Percentiles rank a stretch among this genome's conserved stretches.
phyloP scores from a whole-genome alignment of 345 rosid genomes.

The Dipteronia sinensis region DNA sequence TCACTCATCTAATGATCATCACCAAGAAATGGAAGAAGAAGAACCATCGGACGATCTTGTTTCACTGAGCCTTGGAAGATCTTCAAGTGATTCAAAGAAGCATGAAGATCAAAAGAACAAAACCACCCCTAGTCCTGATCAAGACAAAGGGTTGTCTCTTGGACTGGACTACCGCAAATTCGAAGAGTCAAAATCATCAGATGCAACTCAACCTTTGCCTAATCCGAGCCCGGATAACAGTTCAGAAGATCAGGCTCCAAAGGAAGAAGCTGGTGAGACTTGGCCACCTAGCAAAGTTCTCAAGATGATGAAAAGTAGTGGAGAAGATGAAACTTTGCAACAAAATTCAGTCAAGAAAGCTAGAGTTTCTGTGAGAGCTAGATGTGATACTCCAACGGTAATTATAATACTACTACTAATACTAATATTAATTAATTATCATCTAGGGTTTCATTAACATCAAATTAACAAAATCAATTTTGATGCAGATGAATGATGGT shows the following conservation, averaged over 20 bases:
- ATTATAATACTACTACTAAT: slow-evolving; percentile 4
- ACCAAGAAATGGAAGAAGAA: slow-evolving; percentile 22
- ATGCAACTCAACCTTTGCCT: slow-evolving; percentile 29
- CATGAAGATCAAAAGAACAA: slow-evolving; percentile 32
- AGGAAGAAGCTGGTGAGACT: slow-evolving; percentile 48
- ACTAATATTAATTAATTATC: no score
- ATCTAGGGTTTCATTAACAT: neutral
- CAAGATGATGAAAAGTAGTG: slow-evolving; percentile 38
- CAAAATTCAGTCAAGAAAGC: slow-evolving; percentile 73
- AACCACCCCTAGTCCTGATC: slow-evolving; percentile 11
- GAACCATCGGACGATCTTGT: slow-evolving; percentile 53
- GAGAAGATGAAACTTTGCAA: slow-evolving; percentile 53
- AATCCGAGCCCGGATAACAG: slow-evolving; percentile 36
- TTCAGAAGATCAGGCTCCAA: slow-evolving; percentile 30
- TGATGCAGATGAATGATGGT: slow-evolving; percentile 81
- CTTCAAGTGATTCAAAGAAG: slow-evolving; percentile 36
- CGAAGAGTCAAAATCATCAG: slow-evolving; percentile 35
- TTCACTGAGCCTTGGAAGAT: slow-evolving; percentile 73
- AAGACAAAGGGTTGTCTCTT: slow-evolving; percentile 36
- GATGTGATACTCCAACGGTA: slow-evolving; percentile 90
- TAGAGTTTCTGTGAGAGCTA: slow-evolving; percentile 87
- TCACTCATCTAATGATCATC: neutral
- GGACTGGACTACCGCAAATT: slow-evolving; percentile 56
- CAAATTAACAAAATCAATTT: neutral
- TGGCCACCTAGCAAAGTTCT: slow-evolving; percentile 40